A percentile compares a stretch with the other conserved stretches of the same genome.
These are phyloP conservation scores for Boechera stricta DNA, from an alignment of 345 rosid genomes.

Conservation along the genomic window DNA sequence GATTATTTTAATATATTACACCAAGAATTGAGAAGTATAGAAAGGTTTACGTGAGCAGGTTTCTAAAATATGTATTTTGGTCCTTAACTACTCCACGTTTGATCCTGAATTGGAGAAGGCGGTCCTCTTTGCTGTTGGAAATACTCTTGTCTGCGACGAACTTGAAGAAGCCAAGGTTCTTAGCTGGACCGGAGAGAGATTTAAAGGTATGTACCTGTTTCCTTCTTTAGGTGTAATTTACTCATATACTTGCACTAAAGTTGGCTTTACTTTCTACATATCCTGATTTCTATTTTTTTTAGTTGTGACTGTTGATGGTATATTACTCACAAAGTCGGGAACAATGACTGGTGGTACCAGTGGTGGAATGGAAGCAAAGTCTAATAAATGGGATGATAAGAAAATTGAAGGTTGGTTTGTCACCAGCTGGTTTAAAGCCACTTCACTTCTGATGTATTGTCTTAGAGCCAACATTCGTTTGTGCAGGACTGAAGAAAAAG, in stretches of 20 bases:
- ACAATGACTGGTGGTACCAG: conserved; percentile 99
- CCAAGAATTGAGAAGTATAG: conserved; percentile 24
- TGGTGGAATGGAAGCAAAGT: conserved; percentile 99
- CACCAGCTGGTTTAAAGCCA: conserved; percentile 36
- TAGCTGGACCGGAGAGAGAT: conserved; percentile 94
- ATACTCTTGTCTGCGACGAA: conserved; percentile 92
- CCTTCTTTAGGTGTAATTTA: conserved; percentile 25
- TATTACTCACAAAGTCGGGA: conserved; percentile 89
- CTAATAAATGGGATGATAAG: conserved; percentile 97
- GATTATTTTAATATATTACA: conserved; percentile 29
- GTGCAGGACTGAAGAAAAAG: conserved; percentile 70
- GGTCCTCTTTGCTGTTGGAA: conserved; percentile 93
- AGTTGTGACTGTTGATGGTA: conserved; percentile 99
- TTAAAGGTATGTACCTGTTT: conserved; percentile 63
- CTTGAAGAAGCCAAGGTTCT: conserved; percentile 96
- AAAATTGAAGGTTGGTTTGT: conserved; percentile 76
- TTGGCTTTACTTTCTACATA: conserved; percentile 29
- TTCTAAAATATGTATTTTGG: conserved; percentile 29
- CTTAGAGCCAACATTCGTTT: conserved; percentile 35
- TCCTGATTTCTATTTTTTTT: conserved; percentile 40
- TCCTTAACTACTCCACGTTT: conserved; percentile 82
- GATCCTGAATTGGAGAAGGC: conserved; percentile 93
- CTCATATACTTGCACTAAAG: conserved; percentile 26
- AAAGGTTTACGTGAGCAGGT: conserved; percentile 7
- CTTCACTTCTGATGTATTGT: conserved; percentile 25